Percentiles rank a stretch among this genome's conserved stretches.
Conservation (phyloP, 768 basidiomycete species). For the Mrakia gelida region DNA sequence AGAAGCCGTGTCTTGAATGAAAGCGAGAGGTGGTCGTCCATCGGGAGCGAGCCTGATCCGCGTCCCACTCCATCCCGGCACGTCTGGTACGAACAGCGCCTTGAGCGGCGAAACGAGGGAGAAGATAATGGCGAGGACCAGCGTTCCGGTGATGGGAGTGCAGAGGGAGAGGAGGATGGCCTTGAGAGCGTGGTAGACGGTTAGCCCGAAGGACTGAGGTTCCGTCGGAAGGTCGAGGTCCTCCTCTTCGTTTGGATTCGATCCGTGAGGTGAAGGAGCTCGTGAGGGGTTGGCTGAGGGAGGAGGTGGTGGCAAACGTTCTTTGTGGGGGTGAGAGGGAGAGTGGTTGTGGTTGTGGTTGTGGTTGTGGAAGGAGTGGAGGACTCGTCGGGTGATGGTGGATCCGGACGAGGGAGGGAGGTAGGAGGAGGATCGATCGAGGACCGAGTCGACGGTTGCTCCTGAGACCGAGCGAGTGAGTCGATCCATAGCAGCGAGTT, state of each 20-base stretch:
- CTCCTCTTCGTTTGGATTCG: not conserved
- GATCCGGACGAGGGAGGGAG: not conserved
- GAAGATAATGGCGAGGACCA: not conserved
- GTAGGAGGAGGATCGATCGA: constrained; percentile 6
- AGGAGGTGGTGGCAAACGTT: not conserved
- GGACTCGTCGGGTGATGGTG: not conserved
- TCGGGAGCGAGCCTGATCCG: constrained; percentile 49
- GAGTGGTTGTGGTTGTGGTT: not conserved
- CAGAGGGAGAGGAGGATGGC: not conserved
- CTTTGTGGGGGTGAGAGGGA: not conserved
- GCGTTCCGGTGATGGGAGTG: not conserved
- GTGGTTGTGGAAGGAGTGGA: not conserved
- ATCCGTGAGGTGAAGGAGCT: not conserved
- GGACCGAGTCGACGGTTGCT: constrained; percentile 5
- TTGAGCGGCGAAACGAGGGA: constrained; percentile 39
- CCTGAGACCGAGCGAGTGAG: not conserved
- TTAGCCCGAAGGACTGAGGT: not conserved
- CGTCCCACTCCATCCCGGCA: constrained; percentile 43
- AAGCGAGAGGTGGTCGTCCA: constrained; percentile 49
- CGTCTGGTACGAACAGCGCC: constrained; percentile 47
- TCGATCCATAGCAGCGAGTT: constrained; percentile 6
- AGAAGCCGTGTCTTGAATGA: constrained; percentile 43
- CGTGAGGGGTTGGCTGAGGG: not conserved
- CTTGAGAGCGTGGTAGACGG: not conserved
- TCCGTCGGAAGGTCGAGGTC: not conserved